Evolutionary conservation across 345 rosid genomes (phyloP), one percentile per base, ranked within the genome.

Genomic region (Populus ilicifolia): DNA sequence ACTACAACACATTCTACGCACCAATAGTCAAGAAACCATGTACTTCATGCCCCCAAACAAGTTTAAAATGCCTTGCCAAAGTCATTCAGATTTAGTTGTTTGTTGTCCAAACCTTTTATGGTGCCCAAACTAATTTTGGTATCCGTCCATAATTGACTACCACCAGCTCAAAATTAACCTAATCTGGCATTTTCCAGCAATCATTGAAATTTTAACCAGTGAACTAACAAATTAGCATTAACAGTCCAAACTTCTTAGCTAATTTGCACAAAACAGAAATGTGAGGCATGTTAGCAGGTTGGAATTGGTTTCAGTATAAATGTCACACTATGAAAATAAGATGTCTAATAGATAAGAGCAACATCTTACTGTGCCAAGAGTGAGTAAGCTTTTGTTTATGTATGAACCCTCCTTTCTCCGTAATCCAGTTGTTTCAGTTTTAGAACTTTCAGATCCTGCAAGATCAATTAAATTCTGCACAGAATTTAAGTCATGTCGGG

Each of bases 401-500:
- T 84, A 91, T 50, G 92, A 91, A 33, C 94, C 94, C 80, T 91
- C 94, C 75, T 91, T 91, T 82, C 92, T 89, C 73, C 92, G 83
- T 82, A 89, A 67, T 41, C 94, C 92, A 78, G 88, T 91, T 66
- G 94, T 91, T 81, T 91, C 94, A 73, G 90, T 82, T 81, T 91
- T 91, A 23, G 94, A 91, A 80, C 94, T 91, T 81, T 91, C 94
- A 67, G 94, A 91, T 72, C 94, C 94, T 27, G 94, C 91, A 66
- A 91, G 91, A 83, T 91, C 94, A 79, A 89, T 91, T 72, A 91
- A 84, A 77, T 91, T 80, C 92, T 89, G 88, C 82, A 81, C 63
- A 74, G 43, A 77, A 70, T 30, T 72, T n/a, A 29, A 56, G 71
- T 65, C n/a, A 77, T 50, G 39, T 5, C 50, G 16, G 67, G 25